Evolutionary conservation across 805 yeast genomes (phyloP), one percentile per base, ranked within the genome.

Genomic region (Crinitomyces ghanaensis): DNA sequence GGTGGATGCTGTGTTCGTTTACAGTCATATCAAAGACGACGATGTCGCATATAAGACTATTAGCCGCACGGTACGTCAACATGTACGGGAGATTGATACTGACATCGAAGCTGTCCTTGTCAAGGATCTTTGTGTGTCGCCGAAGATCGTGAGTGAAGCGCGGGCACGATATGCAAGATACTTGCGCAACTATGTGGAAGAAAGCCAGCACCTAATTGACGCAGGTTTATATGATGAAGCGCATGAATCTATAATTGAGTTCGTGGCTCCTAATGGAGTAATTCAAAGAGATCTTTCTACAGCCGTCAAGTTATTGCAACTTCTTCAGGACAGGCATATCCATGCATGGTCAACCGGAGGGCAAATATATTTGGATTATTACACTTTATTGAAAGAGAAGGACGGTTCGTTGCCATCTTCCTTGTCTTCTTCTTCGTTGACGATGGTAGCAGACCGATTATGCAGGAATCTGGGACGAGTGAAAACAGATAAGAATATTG

Each of bases 251-350:
- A 55, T 82, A 3, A 45, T 75, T 6, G 49, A 59, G 1, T 51
- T 63, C 3, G 77, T 84, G 19, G 97, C 88, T 0, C 97, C 97
- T 6, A 52, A 56, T 9, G 68, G 77, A 3, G 70, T 86, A 1
- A 67, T 76, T 11, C 62, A 68, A n/a, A 66, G 68, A 36, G 56
- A 52, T 9, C 31, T 44, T 4, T 41, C 28, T 13, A 34, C 33
- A 9, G 36, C 59, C 8, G 33, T 29, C 13, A 44, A 37, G 5
- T 29, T 56, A 6, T 35, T 62, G 7, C 12, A 22, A 15, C 36
- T 42, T 23, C 44, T 50, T 27, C 34, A 37, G 11, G 37, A 49
- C 19, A n/a, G n/a, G n/a, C 48, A 40, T 6, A 28, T 47, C 20
- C 5, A 39, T 2, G 26, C 36, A 5, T 61, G 66, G 65, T 34